These are phyloP conservation scores for Yarrowia porcina DNA, from an alignment of 805 yeast genomes.

Conservation along the genomic window DNA sequence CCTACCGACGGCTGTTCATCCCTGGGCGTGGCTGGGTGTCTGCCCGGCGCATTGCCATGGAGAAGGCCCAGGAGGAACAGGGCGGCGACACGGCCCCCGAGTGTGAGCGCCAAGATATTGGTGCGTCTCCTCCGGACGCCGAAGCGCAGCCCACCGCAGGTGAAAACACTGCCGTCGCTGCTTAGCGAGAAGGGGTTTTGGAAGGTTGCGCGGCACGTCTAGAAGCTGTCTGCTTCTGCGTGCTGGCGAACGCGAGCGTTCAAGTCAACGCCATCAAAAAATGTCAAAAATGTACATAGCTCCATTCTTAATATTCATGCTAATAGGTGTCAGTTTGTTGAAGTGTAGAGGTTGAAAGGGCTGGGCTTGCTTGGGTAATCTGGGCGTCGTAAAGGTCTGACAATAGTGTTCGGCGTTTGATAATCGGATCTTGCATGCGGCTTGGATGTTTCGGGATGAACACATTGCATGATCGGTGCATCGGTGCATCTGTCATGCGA, in stretches of 20 bases:
- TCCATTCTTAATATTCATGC: background rate
- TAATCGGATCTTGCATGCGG: too few relatives aligned
- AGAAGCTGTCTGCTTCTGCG: background rate
- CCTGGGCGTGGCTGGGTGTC: constrained; percentile 35
- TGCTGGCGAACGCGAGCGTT: background rate
- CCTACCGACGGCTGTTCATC: constrained; percentile 33
- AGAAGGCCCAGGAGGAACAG: constrained; percentile 25
- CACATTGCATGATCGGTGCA: too few relatives aligned
- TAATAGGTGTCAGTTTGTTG: background rate
- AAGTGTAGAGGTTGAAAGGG: too few relatives aligned
- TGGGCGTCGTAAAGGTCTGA: too few relatives aligned
- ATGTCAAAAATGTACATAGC: constrained; percentile 6
- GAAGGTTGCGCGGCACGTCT: too few relatives aligned
- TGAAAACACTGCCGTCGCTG: background rate
- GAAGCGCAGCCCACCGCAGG: background rate
- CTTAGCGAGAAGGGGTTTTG: background rate
- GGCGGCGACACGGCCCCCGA: background rate
- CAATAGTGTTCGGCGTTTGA: too few relatives aligned
- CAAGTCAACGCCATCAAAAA: background rate
- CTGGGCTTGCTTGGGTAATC: too few relatives aligned
- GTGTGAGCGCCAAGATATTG: background rate
- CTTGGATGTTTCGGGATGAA: too few relatives aligned
- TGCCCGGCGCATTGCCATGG: constrained; percentile 30
- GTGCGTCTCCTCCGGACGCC: background rate
- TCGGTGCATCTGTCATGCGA: too few relatives aligned